phyloP scores from a whole-genome alignment of 1,284 basidiomycete genomes.

The Malassezia sp. region DNA sequence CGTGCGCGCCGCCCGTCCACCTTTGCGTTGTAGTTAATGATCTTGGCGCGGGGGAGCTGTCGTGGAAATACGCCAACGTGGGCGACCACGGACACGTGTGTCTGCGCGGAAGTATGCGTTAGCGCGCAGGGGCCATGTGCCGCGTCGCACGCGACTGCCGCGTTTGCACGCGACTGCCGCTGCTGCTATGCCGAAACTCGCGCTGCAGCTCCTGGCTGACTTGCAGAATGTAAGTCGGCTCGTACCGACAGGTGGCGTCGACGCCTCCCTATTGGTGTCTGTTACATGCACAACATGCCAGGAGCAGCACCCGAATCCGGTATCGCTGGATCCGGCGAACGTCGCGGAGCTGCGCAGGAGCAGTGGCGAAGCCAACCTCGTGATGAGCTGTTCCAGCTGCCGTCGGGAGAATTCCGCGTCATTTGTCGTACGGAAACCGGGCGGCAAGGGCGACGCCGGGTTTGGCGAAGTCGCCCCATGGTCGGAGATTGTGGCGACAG shows the following conservation, averaged over 20 bases:
- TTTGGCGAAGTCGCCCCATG: slow-evolving; percentile 29
- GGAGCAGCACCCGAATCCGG: slow-evolving; percentile 34
- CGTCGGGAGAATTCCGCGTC: slow-evolving; percentile 13
- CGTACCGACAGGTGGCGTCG: slow-evolving; percentile 26
- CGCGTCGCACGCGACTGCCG: no score
- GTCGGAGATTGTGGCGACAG: slow-evolving; percentile 18
- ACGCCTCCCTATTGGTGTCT: slow-evolving; percentile 28
- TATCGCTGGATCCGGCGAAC: slow-evolving; percentile 27
- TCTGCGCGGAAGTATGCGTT: no score
- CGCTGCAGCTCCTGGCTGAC: slow-evolving; percentile 36
- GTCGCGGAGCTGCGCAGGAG: slow-evolving; percentile 34
- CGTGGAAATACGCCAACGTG: not conserved
- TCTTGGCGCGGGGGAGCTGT: no score
- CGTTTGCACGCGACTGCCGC: no score
- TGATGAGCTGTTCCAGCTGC: slow-evolving; percentile 29
- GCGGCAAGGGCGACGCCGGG: slow-evolving; percentile 7
- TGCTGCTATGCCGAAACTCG: slow-evolving; percentile 19
- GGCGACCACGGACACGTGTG: not conserved
- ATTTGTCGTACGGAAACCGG: slow-evolving; percentile 8
- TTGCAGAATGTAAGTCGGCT: slow-evolving; percentile 31
- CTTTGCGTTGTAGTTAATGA: no score
- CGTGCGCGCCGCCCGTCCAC: no score
- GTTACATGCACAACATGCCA: slow-evolving; percentile 42
- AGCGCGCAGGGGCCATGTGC: no score
- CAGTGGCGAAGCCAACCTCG: slow-evolving; percentile 33